Evolutionary conservation across 192 early-diverging fungal species (phyloP).

Genomic region (Entomortierella lignicola): DNA sequence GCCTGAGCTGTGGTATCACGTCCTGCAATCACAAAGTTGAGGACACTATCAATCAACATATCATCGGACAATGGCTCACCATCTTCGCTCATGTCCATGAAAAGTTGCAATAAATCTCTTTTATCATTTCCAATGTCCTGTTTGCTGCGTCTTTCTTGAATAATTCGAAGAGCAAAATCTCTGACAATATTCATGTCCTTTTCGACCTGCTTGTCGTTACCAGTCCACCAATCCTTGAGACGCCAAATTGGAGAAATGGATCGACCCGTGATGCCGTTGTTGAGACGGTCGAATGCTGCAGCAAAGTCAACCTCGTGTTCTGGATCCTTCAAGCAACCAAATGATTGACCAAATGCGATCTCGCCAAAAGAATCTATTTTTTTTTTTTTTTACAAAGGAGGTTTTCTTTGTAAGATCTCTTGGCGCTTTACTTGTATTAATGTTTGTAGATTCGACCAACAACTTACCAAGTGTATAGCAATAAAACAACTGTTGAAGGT

Average conservation of each 20-base stretch:
- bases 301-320: constrained; percentile 55
- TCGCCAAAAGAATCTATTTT: constrained; percentile 46
- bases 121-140: background rate
- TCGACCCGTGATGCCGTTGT: constrained; percentile 31
- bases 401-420: too few relatives aligned
- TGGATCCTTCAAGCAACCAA: constrained; percentile 36
- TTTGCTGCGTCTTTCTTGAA: constrained; percentile 28
- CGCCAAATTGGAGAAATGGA: constrained; percentile 23
- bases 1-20: too few relatives aligned
- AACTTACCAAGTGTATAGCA: constrained; percentile 54
- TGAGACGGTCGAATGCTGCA: constrained; percentile 61
- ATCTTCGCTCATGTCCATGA: constrained; percentile 52
- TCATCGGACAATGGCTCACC: constrained; percentile 41
- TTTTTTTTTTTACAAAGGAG: too few relatives aligned
- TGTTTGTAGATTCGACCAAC: background rate
- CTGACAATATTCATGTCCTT: constrained; percentile 19
- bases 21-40: constrained; percentile 60
- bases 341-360: constrained; percentile 46
- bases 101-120: constrained; percentile 56
- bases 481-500: constrained; percentile 57
- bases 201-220: constrained; percentile 8
- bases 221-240: constrained; percentile 42
- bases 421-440: background rate
- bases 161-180: constrained; percentile 39
- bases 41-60: constrained; percentile 56